These are phyloP conservation scores for Selaginella moellendorffii DNA, from an alignment of 75 land plant species.

Conservation along the genomic window DNA sequence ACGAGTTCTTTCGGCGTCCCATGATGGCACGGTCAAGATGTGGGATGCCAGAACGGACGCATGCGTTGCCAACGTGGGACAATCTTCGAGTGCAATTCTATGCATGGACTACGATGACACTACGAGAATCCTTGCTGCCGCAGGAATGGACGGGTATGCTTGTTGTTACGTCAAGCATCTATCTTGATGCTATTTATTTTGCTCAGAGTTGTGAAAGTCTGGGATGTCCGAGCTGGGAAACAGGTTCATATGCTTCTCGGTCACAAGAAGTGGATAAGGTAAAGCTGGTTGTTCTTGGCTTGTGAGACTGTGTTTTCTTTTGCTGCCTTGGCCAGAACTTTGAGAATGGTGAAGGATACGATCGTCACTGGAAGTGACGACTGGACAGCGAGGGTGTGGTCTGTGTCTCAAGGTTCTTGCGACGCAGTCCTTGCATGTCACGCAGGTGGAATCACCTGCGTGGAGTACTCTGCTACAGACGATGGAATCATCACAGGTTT, in stretches of 20 bases:
- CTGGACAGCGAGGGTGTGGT: slow-evolving; percentile 96
- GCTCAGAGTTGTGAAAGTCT: slow-evolving; percentile 53
- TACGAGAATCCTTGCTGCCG: slow-evolving; percentile 78
- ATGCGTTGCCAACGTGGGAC: slow-evolving; percentile 96
- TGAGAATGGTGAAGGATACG: slow-evolving; percentile 87
- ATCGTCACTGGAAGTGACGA: slow-evolving; percentile 98
- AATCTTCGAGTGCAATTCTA: slow-evolving; percentile 58
- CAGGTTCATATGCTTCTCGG: slow-evolving; percentile 79
- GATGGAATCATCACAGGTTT: slow-evolving; percentile 90
- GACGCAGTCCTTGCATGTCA: slow-evolving; percentile 92
- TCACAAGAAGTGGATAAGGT: slow-evolving; percentile 93
- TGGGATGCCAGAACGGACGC: slow-evolving; percentile 95
- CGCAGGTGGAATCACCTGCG: slow-evolving; percentile 73
- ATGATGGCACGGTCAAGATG: slow-evolving; percentile 96
- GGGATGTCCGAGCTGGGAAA: slow-evolving; percentile 90
- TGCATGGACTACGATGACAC: slow-evolving; percentile 93
- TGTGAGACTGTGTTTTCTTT: background rate
- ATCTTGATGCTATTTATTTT: background rate
- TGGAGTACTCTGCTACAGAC: slow-evolving; percentile 62
- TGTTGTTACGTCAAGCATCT: background rate
- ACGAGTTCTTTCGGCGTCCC: slow-evolving; percentile 81
- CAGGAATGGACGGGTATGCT: slow-evolving; percentile 86
- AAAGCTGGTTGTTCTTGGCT: background rate
- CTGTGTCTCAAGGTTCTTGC: slow-evolving; percentile 74
- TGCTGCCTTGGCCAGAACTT: slow-evolving; percentile 34